A percentile compares a stretch with the other conserved stretches of the same genome.
Conservation (phyloP, 2,329 filamentous ascomycete species). For the Pseudofabraea citricarpa region DNA sequence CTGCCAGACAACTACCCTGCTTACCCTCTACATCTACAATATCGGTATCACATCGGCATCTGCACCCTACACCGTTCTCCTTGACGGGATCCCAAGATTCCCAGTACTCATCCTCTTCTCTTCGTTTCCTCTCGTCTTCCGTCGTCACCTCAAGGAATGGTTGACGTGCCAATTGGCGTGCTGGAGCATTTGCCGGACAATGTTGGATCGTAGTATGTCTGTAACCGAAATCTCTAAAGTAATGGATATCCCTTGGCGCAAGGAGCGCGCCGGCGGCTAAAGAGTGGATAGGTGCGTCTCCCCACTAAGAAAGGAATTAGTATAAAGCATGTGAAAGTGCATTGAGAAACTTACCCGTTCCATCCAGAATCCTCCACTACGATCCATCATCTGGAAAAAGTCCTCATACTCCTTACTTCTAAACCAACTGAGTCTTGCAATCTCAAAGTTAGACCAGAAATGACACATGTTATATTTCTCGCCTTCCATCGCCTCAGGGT, state of each 20-base stretch:
- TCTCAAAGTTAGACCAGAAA: constrained; percentile 99
- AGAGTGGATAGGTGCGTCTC: constrained; percentile 96
- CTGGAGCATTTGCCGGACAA: constrained; percentile 91
- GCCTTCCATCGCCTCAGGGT: constrained; percentile 91
- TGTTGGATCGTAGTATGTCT: constrained; percentile 98
- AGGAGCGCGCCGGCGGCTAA: constrained; percentile 89
- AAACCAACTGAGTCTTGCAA: constrained; percentile 92
- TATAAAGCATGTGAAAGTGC: not conserved
- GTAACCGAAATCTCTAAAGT: constrained; percentile 98
- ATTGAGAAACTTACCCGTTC: constrained; percentile 65
- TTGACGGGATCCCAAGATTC: constrained; percentile 79
- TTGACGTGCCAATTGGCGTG: constrained; percentile 73
- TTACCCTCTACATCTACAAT: constrained; percentile 98
- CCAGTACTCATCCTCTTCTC: constrained; percentile 96
- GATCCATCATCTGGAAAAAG: constrained; percentile 99
- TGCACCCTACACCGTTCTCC: constrained; percentile 94
- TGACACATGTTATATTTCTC: constrained; percentile 99
- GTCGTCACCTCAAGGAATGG: constrained; percentile 82
- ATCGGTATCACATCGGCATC: constrained; percentile 94
- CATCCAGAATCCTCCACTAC: constrained; percentile 98
- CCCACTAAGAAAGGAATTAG: constrained; percentile 62
- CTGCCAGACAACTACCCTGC: constrained; percentile 86
- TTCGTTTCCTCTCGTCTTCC: constrained; percentile 72
- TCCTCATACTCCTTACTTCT: constrained; percentile 95
- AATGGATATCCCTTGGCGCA: constrained; percentile 80